phyloP scores from a whole-genome alignment of 148 eudicot genomes.

The Rhododendron kiyosumense region DNA sequence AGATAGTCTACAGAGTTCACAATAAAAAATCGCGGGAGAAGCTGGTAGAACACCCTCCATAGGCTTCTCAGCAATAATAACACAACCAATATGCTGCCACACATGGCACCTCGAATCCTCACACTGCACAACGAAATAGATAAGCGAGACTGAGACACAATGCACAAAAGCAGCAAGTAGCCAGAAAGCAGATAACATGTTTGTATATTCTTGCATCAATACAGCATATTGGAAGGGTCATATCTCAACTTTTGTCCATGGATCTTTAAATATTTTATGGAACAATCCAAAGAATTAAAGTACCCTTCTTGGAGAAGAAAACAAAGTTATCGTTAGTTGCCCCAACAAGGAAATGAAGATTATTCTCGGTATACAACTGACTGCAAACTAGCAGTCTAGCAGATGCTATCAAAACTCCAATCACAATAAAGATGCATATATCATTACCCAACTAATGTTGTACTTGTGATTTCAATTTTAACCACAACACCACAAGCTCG shows the following conservation, averaged over 20 bases:
- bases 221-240: neutral
- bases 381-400: neutral
- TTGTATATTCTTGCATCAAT: neutral
- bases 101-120: constrained; percentile 59
- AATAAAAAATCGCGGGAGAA: constrained; percentile 44
- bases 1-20: constrained; percentile 68
- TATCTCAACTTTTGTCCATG: neutral
- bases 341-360: neutral
- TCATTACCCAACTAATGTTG: neutral
- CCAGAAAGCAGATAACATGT: neutral
- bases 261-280: neutral
- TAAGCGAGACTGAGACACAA: neutral
- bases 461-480: neutral
- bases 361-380: neutral
- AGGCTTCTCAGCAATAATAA: constrained; percentile 61
- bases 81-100: constrained; percentile 68
- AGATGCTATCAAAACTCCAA: neutral
- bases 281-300: neutral
- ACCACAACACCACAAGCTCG: neutral
- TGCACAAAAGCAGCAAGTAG: neutral
- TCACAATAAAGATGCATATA: neutral
- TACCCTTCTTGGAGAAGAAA: neutral
- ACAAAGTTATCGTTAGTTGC: neutral
- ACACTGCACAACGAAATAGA: constrained; percentile 42
- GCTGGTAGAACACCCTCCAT: constrained; percentile 43